Percentiles rank a stretch among this genome's conserved stretches.
These are phyloP conservation scores for Phaeosphaeria sp. DNA, from an alignment of 2,329 filamentous ascomycete genomes.

Conservation along the genomic window DNA sequence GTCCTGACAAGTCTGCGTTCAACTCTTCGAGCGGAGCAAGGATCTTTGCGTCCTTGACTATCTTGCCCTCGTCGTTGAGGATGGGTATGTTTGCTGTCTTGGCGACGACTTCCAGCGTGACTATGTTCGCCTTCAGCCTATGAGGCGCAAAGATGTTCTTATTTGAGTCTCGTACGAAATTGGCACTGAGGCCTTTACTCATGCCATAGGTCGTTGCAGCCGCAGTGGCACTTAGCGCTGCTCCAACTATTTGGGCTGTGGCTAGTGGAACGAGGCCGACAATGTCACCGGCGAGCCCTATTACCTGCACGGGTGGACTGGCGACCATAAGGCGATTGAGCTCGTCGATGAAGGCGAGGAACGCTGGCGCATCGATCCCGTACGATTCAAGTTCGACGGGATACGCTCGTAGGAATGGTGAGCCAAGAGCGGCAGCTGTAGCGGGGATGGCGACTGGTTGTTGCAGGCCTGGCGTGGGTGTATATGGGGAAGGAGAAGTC, in stretches of 20 bases:
- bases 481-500: neutral
- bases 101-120: slow-evolving; percentile 7
- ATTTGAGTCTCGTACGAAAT: slow-evolving; percentile 2
- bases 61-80: slow-evolving; percentile 3
- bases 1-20: neutral
- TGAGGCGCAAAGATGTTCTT: slow-evolving; percentile 6
- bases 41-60: neutral
- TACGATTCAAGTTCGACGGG: slow-evolving; percentile 3
- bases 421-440: slow-evolving; percentile 2
- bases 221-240: slow-evolving; percentile 1
- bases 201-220: neutral
- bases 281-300: slow-evolving; percentile 1
- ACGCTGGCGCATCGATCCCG: neutral
- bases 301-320: slow-evolving; percentile 3
- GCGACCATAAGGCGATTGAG: slow-evolving; percentile 8
- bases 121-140: slow-evolving; percentile 4
- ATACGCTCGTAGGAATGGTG: slow-evolving; percentile 11
- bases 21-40: neutral
- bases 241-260: slow-evolving; percentile 6
- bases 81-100: slow-evolving; percentile 5
- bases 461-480: neutral
- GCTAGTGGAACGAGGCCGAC: slow-evolving; percentile 4
- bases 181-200: slow-evolving; percentile 5
- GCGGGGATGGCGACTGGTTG: slow-evolving; percentile 8
- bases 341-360: slow-evolving; percentile 8